Base-by-base conservation (phyloP, 345 rosid genomes). In the Kandelia obovata region DNA sequence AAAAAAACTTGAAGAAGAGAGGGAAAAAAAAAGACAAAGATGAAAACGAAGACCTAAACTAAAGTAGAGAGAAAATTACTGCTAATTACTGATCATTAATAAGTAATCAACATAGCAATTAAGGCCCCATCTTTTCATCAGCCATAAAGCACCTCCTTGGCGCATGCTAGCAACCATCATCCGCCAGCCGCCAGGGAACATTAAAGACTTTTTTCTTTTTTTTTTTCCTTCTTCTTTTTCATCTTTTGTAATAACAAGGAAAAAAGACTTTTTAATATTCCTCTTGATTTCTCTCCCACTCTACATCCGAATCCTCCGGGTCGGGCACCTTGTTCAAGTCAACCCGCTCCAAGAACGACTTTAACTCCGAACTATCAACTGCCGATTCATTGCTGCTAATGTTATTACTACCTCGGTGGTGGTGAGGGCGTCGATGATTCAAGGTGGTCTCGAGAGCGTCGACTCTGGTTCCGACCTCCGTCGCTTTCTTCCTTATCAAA, bases 271-370 rank as follows among this genome's bases (percentile, higher is more conserved):
- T 43, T 43, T 15, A 43, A 43, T 43, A 43, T 2, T 43, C 49
- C 49, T 13, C 49, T 43, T 56, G 64, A 63, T 61, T 70, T 71
- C 51, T 70, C 32, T 77, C 80, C 82, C 84, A 86, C 49, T 84
- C 95, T 52, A 68, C 83, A 65, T 87, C 94, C 66, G 81, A 84
- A 62, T 85, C 90, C 73, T 95, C 99, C 80, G 97, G 94, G 87
- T 92, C 96, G 79, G 99, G 99, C 66, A 86, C 3, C 71, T 95
- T 89, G 72, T 95, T 95, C 90, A 95, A 80, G 76, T 92, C 99
- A 56, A 89, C 94, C 83, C 91, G 86, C 66, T 76, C 86, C 75
- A 79, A 63, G 5, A 85, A 71, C 67, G 95, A 75, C 78, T 78
- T 84, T 60, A 79, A 71, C 64, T 81, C 77, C 16, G 56, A 58